These are phyloP conservation scores for Amaranthus tricolor DNA, from an alignment of 179 eudicot genomes.

Conservation along the genomic window DNA sequence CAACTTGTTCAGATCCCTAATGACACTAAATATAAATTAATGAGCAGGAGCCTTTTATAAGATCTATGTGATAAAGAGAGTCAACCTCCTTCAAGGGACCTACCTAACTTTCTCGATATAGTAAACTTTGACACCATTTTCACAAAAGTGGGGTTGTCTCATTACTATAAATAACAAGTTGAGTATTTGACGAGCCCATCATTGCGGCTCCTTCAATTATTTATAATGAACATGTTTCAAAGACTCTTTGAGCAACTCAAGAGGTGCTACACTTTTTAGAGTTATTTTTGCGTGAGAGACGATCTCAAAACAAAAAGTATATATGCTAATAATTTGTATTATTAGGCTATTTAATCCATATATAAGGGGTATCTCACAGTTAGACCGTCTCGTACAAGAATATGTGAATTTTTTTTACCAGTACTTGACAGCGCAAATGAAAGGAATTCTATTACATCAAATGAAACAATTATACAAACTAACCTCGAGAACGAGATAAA, in stretches of 20 bases:
- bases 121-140: constrained; percentile 27
- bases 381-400: too few species aligned
- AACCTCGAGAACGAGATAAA: too few species aligned
- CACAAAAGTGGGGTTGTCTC: constrained; percentile 26
- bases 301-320: too few species aligned
- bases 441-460: too few species aligned
- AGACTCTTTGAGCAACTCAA: constrained; percentile 25
- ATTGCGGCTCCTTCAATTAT: constrained; percentile 16
- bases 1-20: constrained; percentile 19
- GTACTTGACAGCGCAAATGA: background rate
- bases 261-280: constrained; percentile 13
- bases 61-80: constrained; percentile 29
- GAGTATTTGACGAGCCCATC: constrained; percentile 24
- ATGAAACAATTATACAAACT: too few species aligned
- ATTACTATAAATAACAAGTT: constrained; percentile 21
- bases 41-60: constrained; percentile 12
- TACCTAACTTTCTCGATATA: constrained; percentile 24
- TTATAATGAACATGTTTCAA: constrained; percentile 10
- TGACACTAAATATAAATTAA: constrained; percentile 9
- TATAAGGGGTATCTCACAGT: too few species aligned
- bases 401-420: constrained; percentile 1
- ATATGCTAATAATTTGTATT: too few species aligned
- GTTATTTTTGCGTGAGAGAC: too few species aligned
- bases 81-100: constrained; percentile 26
- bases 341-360: too few species aligned